Evolutionary conservation across 2,329 filamentous ascomycete species (phyloP).

Genomic region (Neocatenulostroma microsporum): DNA sequence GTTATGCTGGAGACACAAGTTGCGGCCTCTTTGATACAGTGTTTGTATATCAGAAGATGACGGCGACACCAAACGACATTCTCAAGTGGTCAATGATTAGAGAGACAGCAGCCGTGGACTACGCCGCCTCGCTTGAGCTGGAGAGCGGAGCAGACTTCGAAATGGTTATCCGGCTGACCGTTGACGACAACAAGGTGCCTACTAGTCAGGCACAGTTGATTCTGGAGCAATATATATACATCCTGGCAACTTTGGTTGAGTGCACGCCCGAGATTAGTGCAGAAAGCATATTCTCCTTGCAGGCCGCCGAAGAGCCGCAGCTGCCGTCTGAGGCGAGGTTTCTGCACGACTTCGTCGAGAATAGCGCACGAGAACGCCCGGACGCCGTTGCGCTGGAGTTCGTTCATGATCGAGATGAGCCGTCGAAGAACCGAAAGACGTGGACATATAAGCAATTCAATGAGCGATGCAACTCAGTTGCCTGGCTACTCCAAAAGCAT

Average conservation of each 20-base stretch:
- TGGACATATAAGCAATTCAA: slow-evolving; percentile 76
- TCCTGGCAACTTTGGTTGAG: slow-evolving; percentile 52
- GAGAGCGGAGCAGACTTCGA: slow-evolving; percentile 46
- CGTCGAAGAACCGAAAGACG: slow-evolving; percentile 38
- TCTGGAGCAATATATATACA: slow-evolving; percentile 62
- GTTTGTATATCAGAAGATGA: slow-evolving; percentile 67
- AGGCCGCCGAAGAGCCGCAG: slow-evolving; percentile 50
- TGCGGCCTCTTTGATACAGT: slow-evolving; percentile 73
- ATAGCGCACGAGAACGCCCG: slow-evolving; percentile 49
- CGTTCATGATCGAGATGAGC: slow-evolving; percentile 38
- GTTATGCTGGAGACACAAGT: slow-evolving; percentile 58
- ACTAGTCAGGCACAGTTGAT: slow-evolving; percentile 58
- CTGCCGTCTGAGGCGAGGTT: slow-evolving; percentile 54
- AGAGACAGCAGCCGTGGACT: slow-evolving; percentile 66
- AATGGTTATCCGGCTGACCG: slow-evolving; percentile 60
- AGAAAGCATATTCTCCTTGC: slow-evolving; percentile 44
- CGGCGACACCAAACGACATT: slow-evolving; percentile 8
- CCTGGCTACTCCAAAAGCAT: slow-evolving; percentile 51
- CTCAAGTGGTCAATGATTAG: slow-evolving; percentile 53
- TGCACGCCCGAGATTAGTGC: neutral
- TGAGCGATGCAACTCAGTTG: slow-evolving; percentile 62
- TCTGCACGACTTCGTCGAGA: slow-evolving; percentile 72
- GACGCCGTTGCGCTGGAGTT: slow-evolving; percentile 67
- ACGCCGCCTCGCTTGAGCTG: slow-evolving; percentile 72
- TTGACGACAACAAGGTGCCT: slow-evolving; percentile 58